These are phyloP conservation scores for Penicillium sp. DNA, from an alignment of 2,329 filamentous ascomycete species.

Conservation along the genomic window DNA sequence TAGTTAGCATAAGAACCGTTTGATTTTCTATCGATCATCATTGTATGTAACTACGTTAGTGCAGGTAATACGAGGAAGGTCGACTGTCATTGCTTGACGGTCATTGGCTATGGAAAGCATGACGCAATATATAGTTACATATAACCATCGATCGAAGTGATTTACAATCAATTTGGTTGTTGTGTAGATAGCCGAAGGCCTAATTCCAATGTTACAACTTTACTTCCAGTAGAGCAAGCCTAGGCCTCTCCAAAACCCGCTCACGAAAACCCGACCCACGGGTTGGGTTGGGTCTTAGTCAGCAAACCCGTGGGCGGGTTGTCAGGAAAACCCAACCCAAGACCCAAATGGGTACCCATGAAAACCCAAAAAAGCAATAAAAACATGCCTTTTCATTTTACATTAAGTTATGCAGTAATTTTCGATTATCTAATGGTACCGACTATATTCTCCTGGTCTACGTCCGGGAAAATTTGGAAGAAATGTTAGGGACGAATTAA, in stretches of 20 bases:
- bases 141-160: too few relatives aligned
- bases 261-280: background rate
- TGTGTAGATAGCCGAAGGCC: too few relatives aligned
- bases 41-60: too few relatives aligned
- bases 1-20: too few relatives aligned
- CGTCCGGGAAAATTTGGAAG: background rate
- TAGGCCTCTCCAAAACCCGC: background rate
- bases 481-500: background rate
- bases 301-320: background rate
- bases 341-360: conserved; percentile 2
- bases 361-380: conserved; percentile 6
- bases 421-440: conserved; percentile 9
- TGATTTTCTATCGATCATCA: too few relatives aligned
- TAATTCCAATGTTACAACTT: too few relatives aligned
- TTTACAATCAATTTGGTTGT: too few relatives aligned
- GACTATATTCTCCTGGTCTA: background rate
- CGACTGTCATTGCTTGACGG: too few relatives aligned
- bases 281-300: background rate
- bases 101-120: too few relatives aligned
- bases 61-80: too few relatives aligned
- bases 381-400: conserved; percentile 1
- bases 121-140: too few relatives aligned
- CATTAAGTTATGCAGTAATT: conserved; percentile 9
- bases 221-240: too few relatives aligned
- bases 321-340: background rate